These are phyloP conservation scores for Klebsormidium nitens DNA, from an alignment of 139 green algal species.

Conservation along the genomic window DNA sequence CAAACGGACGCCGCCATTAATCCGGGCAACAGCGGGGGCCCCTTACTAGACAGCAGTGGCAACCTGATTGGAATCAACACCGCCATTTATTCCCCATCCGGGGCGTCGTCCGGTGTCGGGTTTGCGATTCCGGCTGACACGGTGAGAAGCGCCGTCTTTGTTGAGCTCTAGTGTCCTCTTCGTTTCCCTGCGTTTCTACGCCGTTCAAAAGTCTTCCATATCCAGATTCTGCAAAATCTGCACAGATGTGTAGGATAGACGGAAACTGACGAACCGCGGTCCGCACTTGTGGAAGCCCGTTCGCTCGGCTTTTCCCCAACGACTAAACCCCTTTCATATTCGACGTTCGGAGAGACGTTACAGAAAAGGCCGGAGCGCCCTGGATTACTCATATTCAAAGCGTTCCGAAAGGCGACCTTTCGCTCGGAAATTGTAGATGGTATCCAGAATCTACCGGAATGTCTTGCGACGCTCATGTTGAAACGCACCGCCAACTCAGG, in stretches of 20 bases:
- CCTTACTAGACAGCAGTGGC: constrained; percentile 45
- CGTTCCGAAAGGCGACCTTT: background rate
- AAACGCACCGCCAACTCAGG: no score
- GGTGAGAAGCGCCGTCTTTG: constrained; percentile 15
- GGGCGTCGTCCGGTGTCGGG: constrained; percentile 47
- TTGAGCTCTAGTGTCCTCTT: background rate
- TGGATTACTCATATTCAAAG: background rate
- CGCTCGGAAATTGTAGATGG: no score
- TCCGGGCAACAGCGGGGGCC: constrained; percentile 52
- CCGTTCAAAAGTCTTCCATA: background rate
- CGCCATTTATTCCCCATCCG: constrained; percentile 52
- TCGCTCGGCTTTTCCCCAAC: no score
- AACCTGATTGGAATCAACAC: constrained; percentile 58
- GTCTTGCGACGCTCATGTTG: no score
- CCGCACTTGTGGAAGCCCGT: no score
- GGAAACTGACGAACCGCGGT: no score
- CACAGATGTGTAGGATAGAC: no score
- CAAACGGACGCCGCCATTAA: constrained; percentile 61
- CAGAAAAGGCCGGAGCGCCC: no score
- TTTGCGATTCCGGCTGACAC: constrained; percentile 54
- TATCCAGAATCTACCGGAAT: no score
- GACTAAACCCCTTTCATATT: no score
- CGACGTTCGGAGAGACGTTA: no score
- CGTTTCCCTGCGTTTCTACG: background rate
- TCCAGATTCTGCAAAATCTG: no score